Evolutionary conservation across 2,329 filamentous ascomycete genomes (phyloP).

Genomic region (Fusarium xylarioides): DNA sequence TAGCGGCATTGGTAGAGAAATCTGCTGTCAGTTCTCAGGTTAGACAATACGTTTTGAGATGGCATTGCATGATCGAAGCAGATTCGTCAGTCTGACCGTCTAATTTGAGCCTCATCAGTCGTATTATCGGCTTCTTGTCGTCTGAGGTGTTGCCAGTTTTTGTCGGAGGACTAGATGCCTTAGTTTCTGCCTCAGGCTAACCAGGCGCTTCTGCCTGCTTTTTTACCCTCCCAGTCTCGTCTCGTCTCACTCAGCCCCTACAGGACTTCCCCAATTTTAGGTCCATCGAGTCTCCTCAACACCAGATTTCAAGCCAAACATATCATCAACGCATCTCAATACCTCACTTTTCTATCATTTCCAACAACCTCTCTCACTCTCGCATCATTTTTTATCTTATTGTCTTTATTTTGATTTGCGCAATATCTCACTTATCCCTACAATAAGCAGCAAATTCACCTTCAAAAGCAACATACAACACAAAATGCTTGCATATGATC

Average conservation of each 20-base stretch:
- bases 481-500: neutral
- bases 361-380: fast-evolving
- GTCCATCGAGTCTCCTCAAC: neutral
- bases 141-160: neutral
- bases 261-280: neutral
- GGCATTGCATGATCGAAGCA: neutral
- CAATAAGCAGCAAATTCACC: neutral
- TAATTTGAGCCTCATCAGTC: neutral
- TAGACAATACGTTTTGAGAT: neutral
- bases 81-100: neutral
- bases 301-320: neutral
- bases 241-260: neutral
- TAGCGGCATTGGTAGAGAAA: neutral
- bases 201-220: neutral
- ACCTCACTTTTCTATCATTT: no score
- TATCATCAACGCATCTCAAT: neutral
- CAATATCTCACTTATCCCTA: no score
- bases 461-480: neutral
- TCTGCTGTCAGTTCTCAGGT: neutral
- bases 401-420: neutral
- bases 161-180: neutral
- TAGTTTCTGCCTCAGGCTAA: slow-evolving; percentile 10
- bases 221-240: neutral
- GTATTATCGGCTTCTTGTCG: neutral
- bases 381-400: neutral